Evolutionary conservation across 768 basidiomycete genomes (phyloP).

Genomic region (Daedaleopsis sinensis): DNA sequence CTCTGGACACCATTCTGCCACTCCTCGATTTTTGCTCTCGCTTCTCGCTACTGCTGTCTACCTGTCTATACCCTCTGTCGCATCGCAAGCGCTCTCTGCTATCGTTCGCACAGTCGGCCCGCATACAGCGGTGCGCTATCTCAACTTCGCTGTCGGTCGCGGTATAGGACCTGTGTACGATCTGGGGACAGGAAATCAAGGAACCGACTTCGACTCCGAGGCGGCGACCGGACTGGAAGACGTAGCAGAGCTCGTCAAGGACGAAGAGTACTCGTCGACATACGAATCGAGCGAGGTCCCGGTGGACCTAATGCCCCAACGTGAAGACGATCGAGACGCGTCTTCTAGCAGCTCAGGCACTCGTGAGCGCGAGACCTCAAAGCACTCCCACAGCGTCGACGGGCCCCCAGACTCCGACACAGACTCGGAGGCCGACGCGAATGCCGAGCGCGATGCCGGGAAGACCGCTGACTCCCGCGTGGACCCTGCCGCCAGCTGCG

Average conservation of each 20-base stretch:
- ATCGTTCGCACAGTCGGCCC: constrained; percentile 81
- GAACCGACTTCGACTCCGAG: constrained; percentile 44
- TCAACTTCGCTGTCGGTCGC: constrained; percentile 80
- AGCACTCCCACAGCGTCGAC: constrained; percentile 14
- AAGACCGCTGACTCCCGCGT: neutral
- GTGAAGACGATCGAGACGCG: neutral
- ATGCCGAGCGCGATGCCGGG: constrained; percentile 2
- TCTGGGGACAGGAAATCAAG: neutral
- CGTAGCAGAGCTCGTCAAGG: constrained; percentile 54
- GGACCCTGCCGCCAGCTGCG: neutral
- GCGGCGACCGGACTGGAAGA: constrained; percentile 72
- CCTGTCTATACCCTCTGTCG: constrained; percentile 77
- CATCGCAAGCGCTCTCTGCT: constrained; percentile 71
- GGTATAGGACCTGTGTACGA: constrained; percentile 49
- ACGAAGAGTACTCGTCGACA: constrained; percentile 29
- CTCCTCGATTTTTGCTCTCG: constrained; percentile 81
- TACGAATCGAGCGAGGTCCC: constrained; percentile 1
- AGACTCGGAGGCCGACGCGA: constrained; percentile 9
- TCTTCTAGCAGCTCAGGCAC: constrained; percentile 3
- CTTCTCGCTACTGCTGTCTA: constrained; percentile 87
- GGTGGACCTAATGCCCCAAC: neutral
- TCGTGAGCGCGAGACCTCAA: neutral
- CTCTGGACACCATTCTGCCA: constrained; percentile 66
- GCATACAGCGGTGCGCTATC: constrained; percentile 72
- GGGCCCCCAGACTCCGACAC: constrained; percentile 1